Conservation (phyloP, 352 stramenopile species). For the Phytopythium helicoides region DNA sequence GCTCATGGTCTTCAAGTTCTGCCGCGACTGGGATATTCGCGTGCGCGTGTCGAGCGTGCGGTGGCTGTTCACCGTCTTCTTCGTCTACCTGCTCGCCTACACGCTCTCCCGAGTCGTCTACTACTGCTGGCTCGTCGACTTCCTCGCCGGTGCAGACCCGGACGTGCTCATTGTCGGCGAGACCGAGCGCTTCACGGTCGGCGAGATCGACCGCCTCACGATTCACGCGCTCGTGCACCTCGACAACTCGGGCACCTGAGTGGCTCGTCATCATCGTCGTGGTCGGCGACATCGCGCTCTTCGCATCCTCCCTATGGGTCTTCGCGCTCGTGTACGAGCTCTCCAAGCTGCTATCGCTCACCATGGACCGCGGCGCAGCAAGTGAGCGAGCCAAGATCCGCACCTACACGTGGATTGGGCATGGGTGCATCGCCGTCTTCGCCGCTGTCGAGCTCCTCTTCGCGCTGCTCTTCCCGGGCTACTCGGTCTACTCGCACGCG, state of each 20-base stretch:
- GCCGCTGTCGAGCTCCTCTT: conserved; percentile 15
- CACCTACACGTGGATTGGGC: conserved; percentile 21
- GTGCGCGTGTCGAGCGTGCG: conserved; percentile 30
- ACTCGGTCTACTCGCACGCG: conserved; percentile 26
- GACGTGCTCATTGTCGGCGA: background rate
- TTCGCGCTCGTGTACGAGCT: conserved; percentile 41
- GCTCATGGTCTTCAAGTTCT: conserved; percentile 27
- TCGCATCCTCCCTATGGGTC: conserved; percentile 30
- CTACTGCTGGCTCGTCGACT: conserved; percentile 21
- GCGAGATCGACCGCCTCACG: conserved; percentile 25
- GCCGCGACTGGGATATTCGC: conserved; percentile 29
- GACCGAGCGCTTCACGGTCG: conserved; percentile 1
- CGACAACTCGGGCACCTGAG: conserved; percentile 8
- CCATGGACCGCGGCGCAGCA: conserved; percentile 36
- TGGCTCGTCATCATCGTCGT: conserved; percentile 27
- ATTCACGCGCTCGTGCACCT: conserved; percentile 24
- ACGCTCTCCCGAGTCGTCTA: conserved; percentile 10
- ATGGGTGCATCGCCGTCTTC: conserved; percentile 19
- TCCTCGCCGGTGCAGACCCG: conserved; percentile 1
- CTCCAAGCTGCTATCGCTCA: conserved; percentile 23
- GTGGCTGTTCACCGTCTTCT: conserved; percentile 37
- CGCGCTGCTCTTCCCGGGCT: conserved; percentile 19
- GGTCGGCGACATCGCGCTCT: conserved; percentile 25
- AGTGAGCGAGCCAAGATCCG: conserved; percentile 30
- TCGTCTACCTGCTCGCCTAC: conserved; percentile 33